phyloP scores from a whole-genome alignment of 805 yeast species.

The Cyberlindnera maritima region DNA sequence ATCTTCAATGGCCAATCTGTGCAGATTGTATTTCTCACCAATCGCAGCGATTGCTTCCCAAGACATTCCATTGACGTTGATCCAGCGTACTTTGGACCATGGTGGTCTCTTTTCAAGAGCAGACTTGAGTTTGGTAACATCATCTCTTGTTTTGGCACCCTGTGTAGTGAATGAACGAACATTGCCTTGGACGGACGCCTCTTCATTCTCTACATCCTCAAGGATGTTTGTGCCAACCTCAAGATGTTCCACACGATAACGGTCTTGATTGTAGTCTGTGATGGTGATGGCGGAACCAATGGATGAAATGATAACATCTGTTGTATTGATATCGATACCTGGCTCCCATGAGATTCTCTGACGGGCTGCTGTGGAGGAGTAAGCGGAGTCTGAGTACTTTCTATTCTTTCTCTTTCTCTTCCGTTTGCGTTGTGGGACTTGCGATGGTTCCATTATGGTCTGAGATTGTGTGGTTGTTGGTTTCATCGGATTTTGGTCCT shows the following conservation, averaged over 20 bases:
- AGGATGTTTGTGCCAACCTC: slow-evolving; percentile 12
- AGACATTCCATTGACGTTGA: slow-evolving; percentile 57
- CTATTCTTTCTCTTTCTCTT: slow-evolving; percentile 20
- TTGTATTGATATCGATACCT: slow-evolving; percentile 50
- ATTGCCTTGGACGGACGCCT: not conserved
- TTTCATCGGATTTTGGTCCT: not conserved
- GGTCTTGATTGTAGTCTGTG: slow-evolving; percentile 45
- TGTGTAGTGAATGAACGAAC: slow-evolving; percentile 2
- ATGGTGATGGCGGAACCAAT: slow-evolving; percentile 53
- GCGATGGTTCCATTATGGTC: slow-evolving; percentile 1
- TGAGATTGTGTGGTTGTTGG: not conserved
- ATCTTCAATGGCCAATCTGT: slow-evolving; percentile 57
- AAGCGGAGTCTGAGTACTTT: slow-evolving; percentile 35
- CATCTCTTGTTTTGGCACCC: slow-evolving; percentile 12
- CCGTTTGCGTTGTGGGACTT: not conserved
- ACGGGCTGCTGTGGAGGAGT: slow-evolving; percentile 34
- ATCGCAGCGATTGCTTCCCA: slow-evolving; percentile 55
- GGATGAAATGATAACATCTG: slow-evolving; percentile 47
- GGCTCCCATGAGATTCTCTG: slow-evolving; percentile 56
- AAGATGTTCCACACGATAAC: slow-evolving; percentile 40
- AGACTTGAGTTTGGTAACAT: slow-evolving; percentile 29
- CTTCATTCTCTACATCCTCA: slow-evolving; percentile 34
- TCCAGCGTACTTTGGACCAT: slow-evolving; percentile 55
- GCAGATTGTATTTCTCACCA: slow-evolving; percentile 43
- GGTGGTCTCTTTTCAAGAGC: slow-evolving; percentile 37